These are phyloP conservation scores for Lasiodiplodia citricola DNA, from an alignment of 2,329 filamentous ascomycete species.

Conservation along the genomic window DNA sequence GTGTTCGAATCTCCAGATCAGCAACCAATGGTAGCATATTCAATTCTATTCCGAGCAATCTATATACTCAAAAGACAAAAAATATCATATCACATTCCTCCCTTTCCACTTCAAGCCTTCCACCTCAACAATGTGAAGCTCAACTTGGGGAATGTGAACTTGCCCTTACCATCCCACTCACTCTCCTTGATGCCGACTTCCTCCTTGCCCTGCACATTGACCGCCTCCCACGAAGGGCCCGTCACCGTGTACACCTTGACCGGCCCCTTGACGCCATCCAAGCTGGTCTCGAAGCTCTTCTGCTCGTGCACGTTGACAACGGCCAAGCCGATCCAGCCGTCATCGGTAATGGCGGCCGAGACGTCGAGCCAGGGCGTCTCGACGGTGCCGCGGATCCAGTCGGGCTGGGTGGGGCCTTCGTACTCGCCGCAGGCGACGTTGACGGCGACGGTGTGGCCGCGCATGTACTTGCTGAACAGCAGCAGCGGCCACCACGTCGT, in stretches of 20 bases:
- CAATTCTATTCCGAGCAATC: neutral
- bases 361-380: conserved; percentile 75
- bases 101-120: conserved; percentile 41
- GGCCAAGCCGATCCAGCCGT: conserved; percentile 68
- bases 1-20: neutral
- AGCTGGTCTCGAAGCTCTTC: conserved; percentile 61
- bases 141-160: conserved; percentile 70
- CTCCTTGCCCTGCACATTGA: conserved; percentile 67
- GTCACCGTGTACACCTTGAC: conserved; percentile 69
- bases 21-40: neutral
- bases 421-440: conserved; percentile 70
- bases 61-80: neutral
- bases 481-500: conserved; percentile 77
- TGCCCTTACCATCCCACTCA: conserved; percentile 67
- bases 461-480: conserved; percentile 74
- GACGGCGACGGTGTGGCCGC: conserved; percentile 69
- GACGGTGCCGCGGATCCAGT: conserved; percentile 68
- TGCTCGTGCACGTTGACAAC: conserved; percentile 74
- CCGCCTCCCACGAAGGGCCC: conserved; percentile 61
- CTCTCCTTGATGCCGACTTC: conserved; percentile 66
- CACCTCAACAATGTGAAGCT: conserved; percentile 71
- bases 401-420: conserved; percentile 68
- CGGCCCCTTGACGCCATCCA: conserved; percentile 61
- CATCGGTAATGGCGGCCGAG: conserved; percentile 63
- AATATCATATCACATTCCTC: neutral